Percentiles rank a stretch among this genome's conserved stretches.
These are phyloP conservation scores for Mycocalia duriaeana DNA, from an alignment of 1,284 basidiomycete genomes.

Conservation along the genomic window DNA sequence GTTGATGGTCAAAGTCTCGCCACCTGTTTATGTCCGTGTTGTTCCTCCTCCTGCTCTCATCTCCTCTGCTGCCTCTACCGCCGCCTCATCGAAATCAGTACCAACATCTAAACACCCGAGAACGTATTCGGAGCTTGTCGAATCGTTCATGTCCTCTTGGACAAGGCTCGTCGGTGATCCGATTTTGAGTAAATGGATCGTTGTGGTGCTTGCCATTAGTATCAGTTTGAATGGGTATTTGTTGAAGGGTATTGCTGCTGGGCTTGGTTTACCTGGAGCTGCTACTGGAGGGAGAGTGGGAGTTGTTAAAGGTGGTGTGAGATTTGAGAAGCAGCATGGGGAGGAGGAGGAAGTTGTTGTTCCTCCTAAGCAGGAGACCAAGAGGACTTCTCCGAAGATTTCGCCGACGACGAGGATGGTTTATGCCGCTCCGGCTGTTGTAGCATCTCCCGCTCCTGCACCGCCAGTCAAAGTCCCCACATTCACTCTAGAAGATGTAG, in stretches of 20 bases:
- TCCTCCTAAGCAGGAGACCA: constrained; percentile 8
- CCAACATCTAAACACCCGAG: neutral
- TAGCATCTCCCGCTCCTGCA: constrained; percentile 14
- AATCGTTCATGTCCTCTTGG: constrained; percentile 93
- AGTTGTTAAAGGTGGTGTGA: constrained; percentile 37
- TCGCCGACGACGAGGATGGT: constrained; percentile 10
- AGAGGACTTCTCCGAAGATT: constrained; percentile 7
- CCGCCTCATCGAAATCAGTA: neutral
- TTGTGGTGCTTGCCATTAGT: constrained; percentile 81
- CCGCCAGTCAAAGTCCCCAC: constrained; percentile 25
- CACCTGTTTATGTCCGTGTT: constrained; percentile 60
- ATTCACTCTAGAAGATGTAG: constrained; percentile 46
- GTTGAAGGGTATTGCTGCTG: constrained; percentile 72
- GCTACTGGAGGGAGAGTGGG: constrained; percentile 19
- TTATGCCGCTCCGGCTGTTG: constrained; percentile 8
- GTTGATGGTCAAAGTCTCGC: constrained; percentile 68
- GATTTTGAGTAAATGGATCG: constrained; percentile 94
- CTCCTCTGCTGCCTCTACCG: constrained; percentile 9
- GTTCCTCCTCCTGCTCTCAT: constrained; percentile 27
- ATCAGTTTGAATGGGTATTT: constrained; percentile 93
- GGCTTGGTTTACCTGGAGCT: constrained; percentile 32
- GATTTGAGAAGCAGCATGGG: constrained; percentile 38
- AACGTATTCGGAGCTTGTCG: constrained; percentile 39
- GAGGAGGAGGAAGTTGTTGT: constrained; percentile 18
- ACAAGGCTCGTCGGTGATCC: constrained; percentile 93